Base-by-base conservation (phyloP, 2,329 filamentous ascomycete species). In the Alternaria dauci region DNA sequence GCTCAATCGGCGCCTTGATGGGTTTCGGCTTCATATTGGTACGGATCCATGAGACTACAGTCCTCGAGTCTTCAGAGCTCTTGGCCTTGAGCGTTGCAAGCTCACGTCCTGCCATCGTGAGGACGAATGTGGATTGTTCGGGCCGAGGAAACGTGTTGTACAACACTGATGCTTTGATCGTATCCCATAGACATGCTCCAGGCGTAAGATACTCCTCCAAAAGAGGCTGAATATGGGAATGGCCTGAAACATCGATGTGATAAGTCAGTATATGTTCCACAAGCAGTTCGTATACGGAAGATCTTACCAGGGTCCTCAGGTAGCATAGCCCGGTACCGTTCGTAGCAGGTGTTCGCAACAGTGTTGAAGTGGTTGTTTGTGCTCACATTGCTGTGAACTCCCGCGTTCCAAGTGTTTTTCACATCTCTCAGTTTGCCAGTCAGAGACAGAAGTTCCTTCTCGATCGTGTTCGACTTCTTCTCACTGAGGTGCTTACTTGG, bases 101-200 rank as follows among this genome's bases (percentile, higher is more conserved):
- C 57, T 82, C 77, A 12, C 62, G 58, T 6, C 81, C 81, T 0
- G 81, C 81, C 64, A 82, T 76, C 25, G 67, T 61, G 47, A 78
- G 81, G 0, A 80, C 72, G 30, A 83, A 76, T 0, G 63, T 63
- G 6, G 38, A 32, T 14, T 67, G 66, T 4, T 62, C 62, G 5
- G 71, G 67, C n/a, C 14, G 23, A 6, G 6, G n/a, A 18, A 73
- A 73, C 0, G 51, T 59, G 5, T 65, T 65, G 30, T 80, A 81
- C 2, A 83, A 55, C 1, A 78, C 71, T 0, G 82, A 84, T 1
- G 84, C 83, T 46, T 79, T 81, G 6, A 86, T 66, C 0, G 78
- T 60, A 1, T 81, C 77, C 84, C 84, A 86, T 0, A 67, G 8
- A 8, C 62, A 64, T 20, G 61, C 61, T 2, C 59, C 43, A 3